These are phyloP conservation scores for Fusarium sublunatum DNA, from an alignment of 2,329 filamentous ascomycete species.

Conservation along the genomic window DNA sequence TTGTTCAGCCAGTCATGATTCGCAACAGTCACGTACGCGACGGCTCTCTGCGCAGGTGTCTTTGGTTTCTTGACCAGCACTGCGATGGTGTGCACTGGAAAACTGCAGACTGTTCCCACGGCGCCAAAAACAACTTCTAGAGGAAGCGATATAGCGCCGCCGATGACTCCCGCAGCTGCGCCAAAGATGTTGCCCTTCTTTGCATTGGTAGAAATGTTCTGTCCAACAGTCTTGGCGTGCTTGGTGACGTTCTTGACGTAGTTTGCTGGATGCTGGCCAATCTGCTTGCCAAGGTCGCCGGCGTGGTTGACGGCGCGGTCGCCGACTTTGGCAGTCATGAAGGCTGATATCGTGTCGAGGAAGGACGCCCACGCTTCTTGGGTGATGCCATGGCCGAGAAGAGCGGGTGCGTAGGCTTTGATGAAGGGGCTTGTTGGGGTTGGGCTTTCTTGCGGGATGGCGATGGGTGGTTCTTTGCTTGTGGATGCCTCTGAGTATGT, in stretches of 20 bases:
- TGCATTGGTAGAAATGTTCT: constrained; percentile 50
- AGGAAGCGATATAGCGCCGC: constrained; percentile 54
- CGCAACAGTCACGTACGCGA: constrained; percentile 55
- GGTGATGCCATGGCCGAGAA: constrained; percentile 54
- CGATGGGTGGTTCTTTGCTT: constrained; percentile 49
- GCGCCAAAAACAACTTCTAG: constrained; percentile 53
- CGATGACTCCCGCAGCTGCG: constrained; percentile 52
- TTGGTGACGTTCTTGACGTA: constrained; percentile 52
- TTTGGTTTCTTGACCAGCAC: constrained; percentile 54
- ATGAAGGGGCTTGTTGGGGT: constrained; percentile 54
- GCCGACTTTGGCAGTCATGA: constrained; percentile 58
- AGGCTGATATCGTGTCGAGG: constrained; percentile 57
- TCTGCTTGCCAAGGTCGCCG: constrained; percentile 53
- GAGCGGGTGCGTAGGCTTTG: constrained; percentile 51
- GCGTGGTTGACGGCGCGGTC: constrained; percentile 58
- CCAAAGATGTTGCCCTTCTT: constrained; percentile 56
- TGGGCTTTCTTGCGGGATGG: constrained; percentile 54
- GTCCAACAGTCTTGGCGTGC: constrained; percentile 54
- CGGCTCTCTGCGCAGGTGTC: constrained; percentile 56
- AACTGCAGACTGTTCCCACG: constrained; percentile 49
- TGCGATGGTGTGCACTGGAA: constrained; percentile 51
- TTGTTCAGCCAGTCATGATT: constrained; percentile 57
- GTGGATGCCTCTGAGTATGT: constrained; percentile 45
- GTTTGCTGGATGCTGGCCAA: constrained; percentile 52
- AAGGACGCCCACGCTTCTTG: constrained; percentile 51